Conservation (phyloP, 805 yeast species). For the Zygotorulaspora danielsina region DNA sequence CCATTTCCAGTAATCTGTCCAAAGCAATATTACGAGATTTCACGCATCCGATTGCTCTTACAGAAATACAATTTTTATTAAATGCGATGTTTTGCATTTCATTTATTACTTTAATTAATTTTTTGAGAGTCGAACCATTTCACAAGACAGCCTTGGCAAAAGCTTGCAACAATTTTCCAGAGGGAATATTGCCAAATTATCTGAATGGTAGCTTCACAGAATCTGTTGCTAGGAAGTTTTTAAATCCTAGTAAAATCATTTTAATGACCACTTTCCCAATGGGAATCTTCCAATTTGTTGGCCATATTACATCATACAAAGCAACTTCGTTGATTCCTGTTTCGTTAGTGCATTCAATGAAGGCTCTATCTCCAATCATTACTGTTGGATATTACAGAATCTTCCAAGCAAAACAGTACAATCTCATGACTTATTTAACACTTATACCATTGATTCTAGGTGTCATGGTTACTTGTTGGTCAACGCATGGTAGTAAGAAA, state of each 20-base stretch:
- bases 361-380: slow-evolving; percentile 83
- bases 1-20: slow-evolving; percentile 75
- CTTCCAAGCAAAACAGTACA: slow-evolving; percentile 55
- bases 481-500: slow-evolving; percentile 30
- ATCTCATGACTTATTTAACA: slow-evolving; percentile 66
- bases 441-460: slow-evolving; percentile 76
- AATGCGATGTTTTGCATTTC: slow-evolving; percentile 58
- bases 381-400: slow-evolving; percentile 77
- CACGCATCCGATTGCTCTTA: slow-evolving; percentile 80
- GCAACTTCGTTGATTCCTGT: slow-evolving; percentile 92
- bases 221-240: slow-evolving; percentile 38
- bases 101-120: slow-evolving; percentile 40
- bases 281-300: slow-evolving; percentile 91
- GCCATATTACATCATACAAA: slow-evolving; percentile 86
- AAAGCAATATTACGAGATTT: slow-evolving; percentile 68
- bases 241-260: slow-evolving; percentile 51
- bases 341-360: slow-evolving; percentile 90
- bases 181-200: slow-evolving; percentile 35
- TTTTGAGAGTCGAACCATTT: slow-evolving; percentile 42
- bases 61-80: slow-evolving; percentile 79
- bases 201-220: slow-evolving; percentile 32
- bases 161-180: slow-evolving; percentile 28
- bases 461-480: slow-evolving; percentile 74
- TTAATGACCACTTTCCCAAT: slow-evolving; percentile 77
- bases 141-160: slow-evolving; percentile 15